These are phyloP conservation scores for Penicillium tannophilum DNA, from an alignment of 495 filamentous ascomycete genomes.

Conservation along the genomic window DNA sequence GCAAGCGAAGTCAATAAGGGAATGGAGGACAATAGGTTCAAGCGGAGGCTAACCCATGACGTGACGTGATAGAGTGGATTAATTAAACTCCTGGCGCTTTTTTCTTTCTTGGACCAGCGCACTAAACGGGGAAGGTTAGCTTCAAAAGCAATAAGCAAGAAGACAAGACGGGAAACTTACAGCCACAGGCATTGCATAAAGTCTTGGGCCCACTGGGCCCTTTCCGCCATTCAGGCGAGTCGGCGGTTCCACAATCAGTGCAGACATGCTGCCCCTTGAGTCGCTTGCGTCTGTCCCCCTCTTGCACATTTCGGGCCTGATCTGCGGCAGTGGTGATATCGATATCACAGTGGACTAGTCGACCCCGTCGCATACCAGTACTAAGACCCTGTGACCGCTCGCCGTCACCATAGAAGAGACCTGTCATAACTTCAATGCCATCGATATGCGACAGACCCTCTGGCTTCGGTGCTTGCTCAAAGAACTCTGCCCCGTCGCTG, in stretches of 20 bases:
- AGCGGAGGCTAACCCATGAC: background rate
- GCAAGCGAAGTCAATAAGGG: background rate
- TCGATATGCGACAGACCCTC: slow-evolving; percentile 78
- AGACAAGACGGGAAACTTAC: slow-evolving; percentile 46
- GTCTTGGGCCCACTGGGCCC: slow-evolving; percentile 94
- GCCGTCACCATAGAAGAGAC: slow-evolving; percentile 83
- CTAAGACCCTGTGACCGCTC: slow-evolving; percentile 88
- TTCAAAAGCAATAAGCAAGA: background rate
- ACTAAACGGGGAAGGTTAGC: slow-evolving; percentile 31
- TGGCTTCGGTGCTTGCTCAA: slow-evolving; percentile 66
- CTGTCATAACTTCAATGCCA: slow-evolving; percentile 92
- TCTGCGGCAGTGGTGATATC: slow-evolving; percentile 85
- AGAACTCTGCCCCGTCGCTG: slow-evolving; percentile 68
- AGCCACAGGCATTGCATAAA: slow-evolving; percentile 94
- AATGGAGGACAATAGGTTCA: background rate
- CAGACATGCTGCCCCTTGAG: slow-evolving; percentile 96
- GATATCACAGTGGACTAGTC: slow-evolving; percentile 80
- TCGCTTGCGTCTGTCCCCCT: slow-evolving; percentile 85
- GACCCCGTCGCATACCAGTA: slow-evolving; percentile 77
- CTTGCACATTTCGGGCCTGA: slow-evolving; percentile 39
- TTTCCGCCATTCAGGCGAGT: slow-evolving; percentile 96
- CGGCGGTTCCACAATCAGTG: slow-evolving; percentile 90
- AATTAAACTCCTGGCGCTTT: slow-evolving; percentile 50
- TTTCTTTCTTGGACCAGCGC: slow-evolving; percentile 83
- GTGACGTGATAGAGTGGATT: background rate